Conservation (phyloP, 768 basidiomycete species). For the Gyrodon lividus region DNA sequence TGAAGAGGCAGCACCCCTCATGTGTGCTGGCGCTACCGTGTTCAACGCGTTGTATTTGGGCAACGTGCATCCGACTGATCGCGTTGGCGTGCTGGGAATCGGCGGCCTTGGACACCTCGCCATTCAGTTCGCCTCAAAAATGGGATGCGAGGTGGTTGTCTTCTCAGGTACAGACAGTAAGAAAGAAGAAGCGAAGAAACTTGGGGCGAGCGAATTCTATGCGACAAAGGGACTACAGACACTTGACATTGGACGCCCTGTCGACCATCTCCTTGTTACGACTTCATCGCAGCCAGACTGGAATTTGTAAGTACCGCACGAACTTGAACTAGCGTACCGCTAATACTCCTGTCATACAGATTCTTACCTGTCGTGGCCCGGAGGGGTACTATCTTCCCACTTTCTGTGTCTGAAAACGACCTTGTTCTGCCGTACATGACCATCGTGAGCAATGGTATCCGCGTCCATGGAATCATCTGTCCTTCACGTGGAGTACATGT, state of each 20-base stretch:
- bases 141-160: conserved; percentile 39
- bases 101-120: conserved; percentile 41
- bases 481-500: conserved; percentile 27
- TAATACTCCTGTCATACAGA: conserved; percentile 8
- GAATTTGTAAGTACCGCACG: conserved; percentile 23
- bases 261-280: conserved; percentile 34
- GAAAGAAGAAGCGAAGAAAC: conserved; percentile 29
- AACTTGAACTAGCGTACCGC: neutral
- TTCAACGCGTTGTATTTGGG: conserved; percentile 27
- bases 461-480: conserved; percentile 24
- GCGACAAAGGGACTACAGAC: conserved; percentile 24
- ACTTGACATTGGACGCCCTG: conserved; percentile 26
- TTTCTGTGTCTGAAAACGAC: conserved; percentile 24
- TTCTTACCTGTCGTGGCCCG: conserved; percentile 26
- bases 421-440: conserved; percentile 21
- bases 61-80: conserved; percentile 29
- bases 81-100: conserved; percentile 35
- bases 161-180: conserved; percentile 35
- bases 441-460: conserved; percentile 16
- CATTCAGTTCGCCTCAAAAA: conserved; percentile 39
- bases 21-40: conserved; percentile 38
- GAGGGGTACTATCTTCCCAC: conserved; percentile 23
- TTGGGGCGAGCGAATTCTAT: conserved; percentile 39
- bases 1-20: conserved; percentile 33
- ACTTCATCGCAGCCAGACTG: conserved; percentile 30